Evolutionary conservation across 2,329 filamentous ascomycete genomes (phyloP).

Genomic region (Aspergillus caelatus): DNA sequence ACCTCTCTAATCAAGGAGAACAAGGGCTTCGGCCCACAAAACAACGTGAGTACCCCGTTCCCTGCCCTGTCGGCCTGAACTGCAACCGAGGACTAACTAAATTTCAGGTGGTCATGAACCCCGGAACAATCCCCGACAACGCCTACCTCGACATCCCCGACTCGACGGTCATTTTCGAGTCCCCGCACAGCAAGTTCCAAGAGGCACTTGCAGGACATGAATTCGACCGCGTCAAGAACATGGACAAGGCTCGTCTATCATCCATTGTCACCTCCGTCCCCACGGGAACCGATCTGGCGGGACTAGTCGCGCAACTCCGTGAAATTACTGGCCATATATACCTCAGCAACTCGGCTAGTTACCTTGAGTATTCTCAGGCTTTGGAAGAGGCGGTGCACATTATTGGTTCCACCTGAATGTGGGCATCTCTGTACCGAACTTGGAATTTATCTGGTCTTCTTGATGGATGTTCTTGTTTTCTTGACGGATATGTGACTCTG

Average conservation of each 20-base stretch:
- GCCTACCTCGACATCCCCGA: slow-evolving; percentile 18
- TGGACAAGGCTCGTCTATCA: slow-evolving; percentile 2
- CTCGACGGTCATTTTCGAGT: slow-evolving; percentile 17
- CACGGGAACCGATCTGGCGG: slow-evolving; percentile 1
- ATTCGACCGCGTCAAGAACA: slow-evolving; percentile 3
- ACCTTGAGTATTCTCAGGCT: slow-evolving; percentile 8
- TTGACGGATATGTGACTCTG: neutral
- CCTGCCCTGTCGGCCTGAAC: neutral
- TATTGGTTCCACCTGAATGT: neutral
- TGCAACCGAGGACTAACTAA: neutral
- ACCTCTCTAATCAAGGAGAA: slow-evolving; percentile 4
- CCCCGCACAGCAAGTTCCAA: slow-evolving; percentile 12
- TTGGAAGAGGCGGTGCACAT: neutral
- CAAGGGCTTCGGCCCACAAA: slow-evolving; percentile 11
- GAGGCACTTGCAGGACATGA: neutral
- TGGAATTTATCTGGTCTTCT: neutral
- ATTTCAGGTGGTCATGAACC: slow-evolving; percentile 16
- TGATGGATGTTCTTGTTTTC: neutral
- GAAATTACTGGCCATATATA: slow-evolving; percentile 16
- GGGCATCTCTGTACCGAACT: neutral
- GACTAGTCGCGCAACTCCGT: slow-evolving; percentile 3
- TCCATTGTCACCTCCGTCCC: slow-evolving; percentile 17
- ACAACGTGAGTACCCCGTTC: slow-evolving; percentile 1
- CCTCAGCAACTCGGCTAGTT: slow-evolving; percentile 9
- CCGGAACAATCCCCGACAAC: slow-evolving; percentile 12